Conservation (phyloP, 2,329 filamentous ascomycete genomes). For the Triangularia verruculosa region DNA sequence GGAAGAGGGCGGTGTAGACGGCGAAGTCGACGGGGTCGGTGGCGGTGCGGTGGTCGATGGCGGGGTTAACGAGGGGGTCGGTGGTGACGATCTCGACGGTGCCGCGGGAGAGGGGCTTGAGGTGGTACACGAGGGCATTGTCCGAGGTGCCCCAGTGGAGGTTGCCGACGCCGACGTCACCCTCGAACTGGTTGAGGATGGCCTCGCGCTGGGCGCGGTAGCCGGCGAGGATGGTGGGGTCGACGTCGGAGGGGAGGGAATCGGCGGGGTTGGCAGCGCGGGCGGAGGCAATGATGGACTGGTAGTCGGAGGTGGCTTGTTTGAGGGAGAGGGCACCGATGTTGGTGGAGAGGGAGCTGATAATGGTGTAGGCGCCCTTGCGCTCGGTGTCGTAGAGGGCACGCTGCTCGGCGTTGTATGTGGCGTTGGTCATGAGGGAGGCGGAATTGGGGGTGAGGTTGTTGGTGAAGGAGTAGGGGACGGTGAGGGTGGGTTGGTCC, state of each 20-base stretch:
- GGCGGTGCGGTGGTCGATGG: conserved; percentile 38
- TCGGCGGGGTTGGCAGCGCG: conserved; percentile 31
- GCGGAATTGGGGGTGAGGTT: conserved; percentile 31
- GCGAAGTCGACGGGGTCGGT: conserved; percentile 39
- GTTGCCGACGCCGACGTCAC: conserved; percentile 29
- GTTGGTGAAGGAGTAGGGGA: conserved; percentile 24
- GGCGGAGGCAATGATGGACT: conserved; percentile 29
- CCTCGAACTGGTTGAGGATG: conserved; percentile 32
- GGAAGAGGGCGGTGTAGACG: conserved; percentile 35
- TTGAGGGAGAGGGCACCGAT: conserved; percentile 34
- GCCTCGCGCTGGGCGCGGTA: conserved; percentile 36
- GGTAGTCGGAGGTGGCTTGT: conserved; percentile 32
- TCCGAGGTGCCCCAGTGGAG: conserved; percentile 33
- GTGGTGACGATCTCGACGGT: conserved; percentile 37
- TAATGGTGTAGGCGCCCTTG: conserved; percentile 33
- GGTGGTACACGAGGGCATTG: conserved; percentile 33
- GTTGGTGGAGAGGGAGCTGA: conserved; percentile 30
- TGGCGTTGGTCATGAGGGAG: conserved; percentile 33
- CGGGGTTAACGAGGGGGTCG: conserved; percentile 34
- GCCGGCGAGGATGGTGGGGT: conserved; percentile 36
- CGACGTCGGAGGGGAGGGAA: conserved; percentile 34
- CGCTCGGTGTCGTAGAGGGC: conserved; percentile 32
- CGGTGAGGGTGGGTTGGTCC: conserved; percentile 35
- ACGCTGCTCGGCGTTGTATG: conserved; percentile 34
- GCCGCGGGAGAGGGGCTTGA: conserved; percentile 41